Conservation (phyloP, 192 early-diverging fungal genomes). For the Podila epicladia region DNA sequence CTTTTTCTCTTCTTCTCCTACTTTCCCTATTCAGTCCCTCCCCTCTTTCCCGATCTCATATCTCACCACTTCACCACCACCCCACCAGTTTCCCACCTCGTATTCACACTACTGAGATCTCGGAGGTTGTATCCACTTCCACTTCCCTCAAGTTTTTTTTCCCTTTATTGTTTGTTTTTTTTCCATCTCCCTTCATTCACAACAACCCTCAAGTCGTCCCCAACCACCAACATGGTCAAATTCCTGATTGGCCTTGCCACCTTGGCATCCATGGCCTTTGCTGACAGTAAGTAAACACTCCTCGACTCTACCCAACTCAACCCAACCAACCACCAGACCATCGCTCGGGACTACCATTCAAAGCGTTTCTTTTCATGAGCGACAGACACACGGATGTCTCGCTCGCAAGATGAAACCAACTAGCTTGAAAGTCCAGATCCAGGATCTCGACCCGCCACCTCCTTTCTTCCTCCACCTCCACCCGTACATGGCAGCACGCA, state of each 20-base stretch:
- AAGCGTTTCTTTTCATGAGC: not conserved
- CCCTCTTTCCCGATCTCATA: not conserved
- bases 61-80: not conserved
- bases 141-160: not conserved
- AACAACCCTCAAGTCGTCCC: not conserved
- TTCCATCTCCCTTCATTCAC: not conserved
- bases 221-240: slow-evolving; percentile 23
- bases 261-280: slow-evolving; percentile 37
- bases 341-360: too few relatives aligned
- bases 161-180: too few relatives aligned
- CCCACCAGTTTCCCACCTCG: not conserved
- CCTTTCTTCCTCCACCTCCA: too few relatives aligned
- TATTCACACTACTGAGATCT: not conserved
- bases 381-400: not conserved
- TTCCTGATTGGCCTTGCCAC: slow-evolving; percentile 31
- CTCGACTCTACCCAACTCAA: too few relatives aligned
- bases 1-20: not conserved
- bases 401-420: too few relatives aligned
- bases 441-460: too few relatives aligned
- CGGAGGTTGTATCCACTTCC: slow-evolving; percentile 3
- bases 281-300: slow-evolving; percentile 35
- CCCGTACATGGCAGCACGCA: too few relatives aligned
- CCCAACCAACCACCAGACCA: not conserved
- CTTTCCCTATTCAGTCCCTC: not conserved
- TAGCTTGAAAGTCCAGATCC: too few relatives aligned